Conservation (phyloP, 177 flowering plant genomes). For the Telopea speciosissima region DNA sequence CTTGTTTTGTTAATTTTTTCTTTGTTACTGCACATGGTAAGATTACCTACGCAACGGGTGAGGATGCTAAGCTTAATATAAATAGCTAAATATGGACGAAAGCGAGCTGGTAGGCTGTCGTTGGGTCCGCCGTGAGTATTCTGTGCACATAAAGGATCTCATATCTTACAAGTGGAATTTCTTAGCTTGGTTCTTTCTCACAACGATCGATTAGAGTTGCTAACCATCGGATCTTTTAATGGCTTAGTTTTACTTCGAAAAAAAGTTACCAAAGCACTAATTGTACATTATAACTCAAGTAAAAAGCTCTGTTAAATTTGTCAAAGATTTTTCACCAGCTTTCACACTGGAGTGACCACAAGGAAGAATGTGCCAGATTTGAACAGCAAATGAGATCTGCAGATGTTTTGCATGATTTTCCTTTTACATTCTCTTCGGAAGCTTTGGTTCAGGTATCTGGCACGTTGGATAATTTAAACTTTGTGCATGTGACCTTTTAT, state of each 20-base stretch:
- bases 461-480: not conserved
- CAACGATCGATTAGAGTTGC: not conserved
- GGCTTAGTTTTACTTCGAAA: not conserved
- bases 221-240: not conserved
- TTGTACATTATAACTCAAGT: not conserved
- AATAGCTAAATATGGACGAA: too few relatives aligned
- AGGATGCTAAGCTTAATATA: too few relatives aligned
- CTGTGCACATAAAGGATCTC: too few relatives aligned
- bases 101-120: too few relatives aligned
- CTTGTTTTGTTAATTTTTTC: not conserved
- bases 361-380: slow-evolving; percentile 77
- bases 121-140: too few relatives aligned
- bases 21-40: not conserved
- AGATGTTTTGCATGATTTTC: slow-evolving; percentile 57
- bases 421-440: slow-evolving; percentile 65
- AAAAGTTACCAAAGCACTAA: not conserved
- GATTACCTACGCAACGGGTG: too few relatives aligned
- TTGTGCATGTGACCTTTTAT: not conserved
- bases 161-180: not conserved
- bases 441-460: slow-evolving; percentile 47
- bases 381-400: slow-evolving; percentile 57
- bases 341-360: slow-evolving; percentile 69
- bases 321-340: slow-evolving; percentile 27
- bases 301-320: not conserved
- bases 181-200: not conserved